Conservation (phyloP, 768 basidiomycete genomes). For the Paxillus ammoniavirescens region DNA sequence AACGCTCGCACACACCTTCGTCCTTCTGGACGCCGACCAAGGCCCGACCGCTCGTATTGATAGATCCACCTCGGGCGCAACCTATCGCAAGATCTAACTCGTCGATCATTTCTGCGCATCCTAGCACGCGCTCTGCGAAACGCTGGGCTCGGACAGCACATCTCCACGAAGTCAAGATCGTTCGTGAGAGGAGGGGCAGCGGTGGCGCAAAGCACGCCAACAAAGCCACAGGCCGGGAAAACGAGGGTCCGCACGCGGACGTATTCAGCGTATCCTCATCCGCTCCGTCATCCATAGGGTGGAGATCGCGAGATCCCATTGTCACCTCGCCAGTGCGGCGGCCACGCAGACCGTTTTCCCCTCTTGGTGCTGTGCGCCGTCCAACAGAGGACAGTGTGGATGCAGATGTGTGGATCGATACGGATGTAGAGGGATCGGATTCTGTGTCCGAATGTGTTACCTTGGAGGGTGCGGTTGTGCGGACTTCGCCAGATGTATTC, state of each 20-base stretch:
- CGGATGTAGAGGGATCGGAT: slow-evolving; percentile 36
- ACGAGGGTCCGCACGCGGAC: slow-evolving; percentile 11
- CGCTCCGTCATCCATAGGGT: neutral
- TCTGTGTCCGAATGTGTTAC: slow-evolving; percentile 10
- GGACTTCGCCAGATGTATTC: slow-evolving; percentile 14
- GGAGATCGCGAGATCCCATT: neutral
- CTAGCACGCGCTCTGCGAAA: slow-evolving; percentile 38
- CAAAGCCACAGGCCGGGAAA: slow-evolving; percentile 11
- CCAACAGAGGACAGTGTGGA: slow-evolving; percentile 18
- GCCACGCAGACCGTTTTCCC: slow-evolving; percentile 9
- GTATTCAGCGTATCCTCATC: slow-evolving; percentile 10
- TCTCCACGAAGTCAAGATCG: slow-evolving; percentile 56
- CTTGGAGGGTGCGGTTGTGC: slow-evolving; percentile 13
- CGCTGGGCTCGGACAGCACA: slow-evolving; percentile 67
- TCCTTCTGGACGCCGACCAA: slow-evolving; percentile 24
- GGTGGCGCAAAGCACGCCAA: slow-evolving; percentile 5
- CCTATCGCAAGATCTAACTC: slow-evolving; percentile 22
- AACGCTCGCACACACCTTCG: neutral
- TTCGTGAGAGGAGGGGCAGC: slow-evolving; percentile 11
- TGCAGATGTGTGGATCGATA: slow-evolving; percentile 38
- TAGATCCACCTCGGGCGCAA: slow-evolving; percentile 20
- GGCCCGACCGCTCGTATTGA: slow-evolving; percentile 1
- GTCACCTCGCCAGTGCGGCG: neutral
- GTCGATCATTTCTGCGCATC: slow-evolving; percentile 16
- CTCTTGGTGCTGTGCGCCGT: slow-evolving; percentile 1